Percentiles rank a stretch among this genome's conserved stretches.
These are phyloP conservation scores for Porphyrellus cyaneotinctus DNA, from an alignment of 768 basidiomycete species.

Conservation along the genomic window DNA sequence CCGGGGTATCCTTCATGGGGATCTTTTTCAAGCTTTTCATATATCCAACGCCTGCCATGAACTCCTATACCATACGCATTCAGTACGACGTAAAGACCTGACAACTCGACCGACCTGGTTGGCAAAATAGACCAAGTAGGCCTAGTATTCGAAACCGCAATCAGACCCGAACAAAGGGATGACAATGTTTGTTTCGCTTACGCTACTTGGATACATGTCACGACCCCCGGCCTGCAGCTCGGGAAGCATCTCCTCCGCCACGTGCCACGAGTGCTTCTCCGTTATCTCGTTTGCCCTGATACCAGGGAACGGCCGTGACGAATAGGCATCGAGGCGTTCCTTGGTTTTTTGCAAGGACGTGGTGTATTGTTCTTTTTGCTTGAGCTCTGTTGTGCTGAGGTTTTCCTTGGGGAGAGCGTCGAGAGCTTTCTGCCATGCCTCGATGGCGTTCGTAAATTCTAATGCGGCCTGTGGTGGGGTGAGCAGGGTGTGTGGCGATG, in stretches of 20 bases:
- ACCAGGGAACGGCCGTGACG: not conserved
- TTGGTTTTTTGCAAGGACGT: not conserved
- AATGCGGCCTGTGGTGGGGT: not conserved
- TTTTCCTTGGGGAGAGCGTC: not conserved
- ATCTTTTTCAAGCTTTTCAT: not conserved
- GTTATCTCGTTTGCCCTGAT: not conserved
- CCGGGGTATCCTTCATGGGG: not conserved
- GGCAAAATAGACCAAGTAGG: not conserved
- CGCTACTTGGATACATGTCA: not conserved
- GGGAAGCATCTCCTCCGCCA: constrained; percentile 3
- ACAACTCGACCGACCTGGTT: not conserved
- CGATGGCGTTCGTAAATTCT: not conserved
- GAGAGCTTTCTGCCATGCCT: not conserved
- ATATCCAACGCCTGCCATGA: not conserved
- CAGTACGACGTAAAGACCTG: not conserved
- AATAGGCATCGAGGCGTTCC: not conserved
- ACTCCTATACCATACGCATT: not conserved
- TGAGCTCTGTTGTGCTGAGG: not conserved
- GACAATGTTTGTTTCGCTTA: not conserved
- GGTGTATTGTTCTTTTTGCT: not conserved
- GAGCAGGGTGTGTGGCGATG: not conserved
- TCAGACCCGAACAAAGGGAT: not conserved
- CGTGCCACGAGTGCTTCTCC: not conserved
- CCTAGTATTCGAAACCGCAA: not conserved
- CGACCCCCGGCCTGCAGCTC: not conserved